Conservation (phyloP, 108 stramenopile genomes). For the Epithemia pelagica region DNA sequence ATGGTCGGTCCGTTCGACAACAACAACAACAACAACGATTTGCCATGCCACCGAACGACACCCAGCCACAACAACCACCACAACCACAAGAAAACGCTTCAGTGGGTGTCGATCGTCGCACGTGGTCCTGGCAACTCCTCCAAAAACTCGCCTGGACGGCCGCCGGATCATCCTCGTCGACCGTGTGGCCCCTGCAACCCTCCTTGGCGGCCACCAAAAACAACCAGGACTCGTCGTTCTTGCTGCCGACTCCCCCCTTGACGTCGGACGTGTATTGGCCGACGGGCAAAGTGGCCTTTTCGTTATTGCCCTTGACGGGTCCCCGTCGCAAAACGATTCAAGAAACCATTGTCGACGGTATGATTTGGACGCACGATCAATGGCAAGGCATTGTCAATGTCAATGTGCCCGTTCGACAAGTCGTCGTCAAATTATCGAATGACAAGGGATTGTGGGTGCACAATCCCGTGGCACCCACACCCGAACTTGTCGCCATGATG, state of each 20-base stretch:
- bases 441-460: slow-evolving; percentile 78
- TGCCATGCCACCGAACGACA: too few relatives aligned
- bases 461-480: slow-evolving; percentile 91
- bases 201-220: neutral
- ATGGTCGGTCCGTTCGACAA: too few relatives aligned
- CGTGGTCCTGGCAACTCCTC: too few relatives aligned
- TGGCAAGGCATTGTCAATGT: slow-evolving; percentile 90
- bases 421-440: slow-evolving; percentile 55
- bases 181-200: neutral
- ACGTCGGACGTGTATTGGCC: slow-evolving; percentile 52
- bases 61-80: too few relatives aligned
- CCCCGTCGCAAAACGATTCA: slow-evolving; percentile 63
- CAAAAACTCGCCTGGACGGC: too few relatives aligned
- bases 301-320: slow-evolving; percentile 64
- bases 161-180: too few relatives aligned
- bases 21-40: too few relatives aligned
- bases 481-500: slow-evolving; percentile 65
- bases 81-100: too few relatives aligned
- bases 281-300: slow-evolving; percentile 76
- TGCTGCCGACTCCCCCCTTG: slow-evolving; percentile 40
- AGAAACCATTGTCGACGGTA: slow-evolving; percentile 36
- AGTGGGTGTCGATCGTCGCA: too few relatives aligned
- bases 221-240: neutral
- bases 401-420: slow-evolving; percentile 86
- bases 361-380: slow-evolving; percentile 90